Evolutionary conservation across 768 basidiomycete species (phyloP).

Genomic region (Kondoa subrosea): DNA sequence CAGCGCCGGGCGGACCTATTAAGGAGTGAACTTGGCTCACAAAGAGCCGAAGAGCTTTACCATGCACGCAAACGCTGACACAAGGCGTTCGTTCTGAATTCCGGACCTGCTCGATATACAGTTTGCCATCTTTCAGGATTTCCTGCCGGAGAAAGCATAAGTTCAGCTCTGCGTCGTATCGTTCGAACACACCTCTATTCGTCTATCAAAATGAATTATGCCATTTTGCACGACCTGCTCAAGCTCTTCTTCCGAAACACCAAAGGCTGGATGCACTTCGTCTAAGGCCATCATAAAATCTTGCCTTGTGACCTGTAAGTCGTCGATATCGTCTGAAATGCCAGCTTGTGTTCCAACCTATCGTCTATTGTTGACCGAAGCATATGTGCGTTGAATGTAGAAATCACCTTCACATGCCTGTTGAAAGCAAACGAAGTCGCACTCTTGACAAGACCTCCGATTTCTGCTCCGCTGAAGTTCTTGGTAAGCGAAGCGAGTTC

Average conservation of each 20-base stretch:
- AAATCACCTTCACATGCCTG: constrained; percentile 67
- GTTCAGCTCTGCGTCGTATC: neutral
- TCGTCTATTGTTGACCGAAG: neutral
- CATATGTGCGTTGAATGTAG: neutral
- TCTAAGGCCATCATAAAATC: constrained; percentile 84
- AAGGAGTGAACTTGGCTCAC: neutral
- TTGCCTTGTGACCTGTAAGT: constrained; percentile 62
- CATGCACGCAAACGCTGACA: constrained; percentile 76
- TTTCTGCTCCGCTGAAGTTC: constrained; percentile 96
- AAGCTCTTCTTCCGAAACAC: constrained; percentile 92
- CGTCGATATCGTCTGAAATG: constrained; percentile 86
- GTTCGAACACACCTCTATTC: constrained; percentile 50
- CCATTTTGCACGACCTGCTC: constrained; percentile 86
- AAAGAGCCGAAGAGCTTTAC: constrained; percentile 22
- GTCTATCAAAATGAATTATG: constrained; percentile 67
- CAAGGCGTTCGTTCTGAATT: constrained; percentile 76
- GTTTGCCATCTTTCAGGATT: constrained; percentile 62
- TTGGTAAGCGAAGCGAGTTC: constrained; percentile 75
- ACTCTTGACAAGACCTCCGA: constrained; percentile 87
- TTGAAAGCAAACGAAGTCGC: constrained; percentile 97
- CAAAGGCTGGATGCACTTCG: constrained; percentile 90
- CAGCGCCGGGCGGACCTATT: constrained; percentile 62
- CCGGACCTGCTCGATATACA: constrained; percentile 87
- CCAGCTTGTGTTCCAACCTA: constrained; percentile 88
- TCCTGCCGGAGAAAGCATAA: constrained; percentile 39